Conservation (phyloP, 2,329 filamentous ascomycete genomes). For the Boeremia exigua region DNA sequence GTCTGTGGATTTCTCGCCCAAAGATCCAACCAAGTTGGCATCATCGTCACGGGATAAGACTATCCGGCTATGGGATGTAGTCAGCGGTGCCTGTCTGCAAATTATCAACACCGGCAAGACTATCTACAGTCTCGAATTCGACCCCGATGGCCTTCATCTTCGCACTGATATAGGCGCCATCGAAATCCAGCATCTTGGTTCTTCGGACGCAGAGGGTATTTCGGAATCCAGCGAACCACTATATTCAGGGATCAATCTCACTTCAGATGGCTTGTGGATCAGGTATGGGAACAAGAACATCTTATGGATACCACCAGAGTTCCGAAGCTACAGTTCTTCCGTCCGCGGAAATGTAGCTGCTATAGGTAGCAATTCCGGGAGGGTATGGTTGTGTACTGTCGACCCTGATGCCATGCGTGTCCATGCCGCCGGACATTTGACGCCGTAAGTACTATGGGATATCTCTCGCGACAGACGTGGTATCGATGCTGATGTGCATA, state of each 20-base stretch:
- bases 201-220: neutral
- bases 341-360: no score
- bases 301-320: constrained; percentile 3
- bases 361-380: no score
- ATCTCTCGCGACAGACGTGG: no score
- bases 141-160: neutral
- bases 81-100: neutral
- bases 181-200: neutral
- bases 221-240: neutral
- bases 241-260: neutral
- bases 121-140: neutral
- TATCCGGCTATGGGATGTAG: no score
- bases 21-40: no score
- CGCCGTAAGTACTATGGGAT: no score
- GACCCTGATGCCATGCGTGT: no score
- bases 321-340: neutral
- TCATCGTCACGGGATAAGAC: no score
- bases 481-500: no score
- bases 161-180: neutral
- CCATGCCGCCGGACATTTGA: no score
- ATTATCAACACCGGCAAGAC: neutral
- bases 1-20: no score
- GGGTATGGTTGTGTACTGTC: no score
- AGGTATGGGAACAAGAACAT: neutral
- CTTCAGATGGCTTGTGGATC: neutral